Evolutionary conservation across 306 rosid genomes (phyloP).

Genomic region (Cicer yamashitae): DNA sequence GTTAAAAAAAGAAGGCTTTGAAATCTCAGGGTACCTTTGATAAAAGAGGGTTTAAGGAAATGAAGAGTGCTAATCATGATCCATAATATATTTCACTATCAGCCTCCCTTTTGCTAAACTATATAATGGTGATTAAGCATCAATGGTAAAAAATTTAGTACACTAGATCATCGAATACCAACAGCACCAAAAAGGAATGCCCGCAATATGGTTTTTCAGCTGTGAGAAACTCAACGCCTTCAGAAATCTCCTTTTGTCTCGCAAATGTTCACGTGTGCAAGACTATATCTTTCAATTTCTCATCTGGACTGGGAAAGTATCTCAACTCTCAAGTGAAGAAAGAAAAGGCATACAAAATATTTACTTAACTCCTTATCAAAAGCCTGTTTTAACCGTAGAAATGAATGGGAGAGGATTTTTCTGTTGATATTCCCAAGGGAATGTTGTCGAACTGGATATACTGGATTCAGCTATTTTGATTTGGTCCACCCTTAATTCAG

Average conservation of each 20-base stretch:
- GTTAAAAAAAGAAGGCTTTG: neutral
- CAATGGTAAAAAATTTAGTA: slow-evolving; percentile 7
- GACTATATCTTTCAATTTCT: neutral
- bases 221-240: slow-evolving; percentile 1
- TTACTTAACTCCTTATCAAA: slow-evolving; percentile 25
- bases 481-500: too few relatives aligned
- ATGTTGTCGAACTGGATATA: too few relatives aligned
- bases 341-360: neutral
- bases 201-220: neutral
- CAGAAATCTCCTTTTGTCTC: slow-evolving; percentile 20
- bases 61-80: neutral
- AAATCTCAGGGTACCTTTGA: slow-evolving; percentile 10
- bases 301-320: neutral
- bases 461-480: too few relatives aligned
- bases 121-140: slow-evolving; percentile 7
- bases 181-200: neutral
- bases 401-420: slow-evolving; percentile 1
- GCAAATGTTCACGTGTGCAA: neutral
- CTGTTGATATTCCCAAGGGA: neutral
- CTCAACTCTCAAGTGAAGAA: slow-evolving; percentile 1
- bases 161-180: slow-evolving; percentile 24
- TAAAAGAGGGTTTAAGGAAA: slow-evolving; percentile 9
- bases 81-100: neutral
- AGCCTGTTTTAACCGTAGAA: slow-evolving; percentile 1
- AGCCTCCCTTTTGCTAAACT: slow-evolving; percentile 8